phyloP scores from a whole-genome alignment of 1,284 basidiomycete genomes.

The Ustilago trichophora region DNA sequence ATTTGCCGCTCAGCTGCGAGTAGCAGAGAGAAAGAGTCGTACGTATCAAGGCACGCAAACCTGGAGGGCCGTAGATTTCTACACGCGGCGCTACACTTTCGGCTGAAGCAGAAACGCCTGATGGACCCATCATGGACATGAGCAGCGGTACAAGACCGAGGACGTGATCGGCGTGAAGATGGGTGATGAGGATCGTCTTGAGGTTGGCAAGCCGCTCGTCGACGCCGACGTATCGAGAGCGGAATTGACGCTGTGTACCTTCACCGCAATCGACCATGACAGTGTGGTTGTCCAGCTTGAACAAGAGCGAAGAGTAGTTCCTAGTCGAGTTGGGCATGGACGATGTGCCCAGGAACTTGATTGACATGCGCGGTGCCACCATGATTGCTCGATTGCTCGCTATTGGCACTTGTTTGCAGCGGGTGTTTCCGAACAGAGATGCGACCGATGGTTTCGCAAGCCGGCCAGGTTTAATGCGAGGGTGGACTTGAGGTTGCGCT shows the following conservation, averaged over 20 bases:
- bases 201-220: conserved; percentile 58
- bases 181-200: conserved; percentile 61
- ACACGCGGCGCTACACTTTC: conserved; percentile 39
- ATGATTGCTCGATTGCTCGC: conserved; percentile 12
- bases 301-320: conserved; percentile 63
- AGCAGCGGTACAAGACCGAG: conserved; percentile 62
- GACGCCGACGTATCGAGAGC: conserved; percentile 46
- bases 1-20: conserved; percentile 54
- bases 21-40: conserved; percentile 62
- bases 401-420: no score
- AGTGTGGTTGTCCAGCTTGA: conserved; percentile 55
- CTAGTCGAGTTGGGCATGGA: conserved; percentile 58
- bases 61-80: conserved; percentile 60
- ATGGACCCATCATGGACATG: conserved; percentile 62
- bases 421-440: no score
- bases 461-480: no score
- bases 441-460: no score
- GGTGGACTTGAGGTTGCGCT: no score
- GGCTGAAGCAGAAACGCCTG: conserved; percentile 10
- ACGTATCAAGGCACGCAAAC: conserved; percentile 57
- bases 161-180: conserved; percentile 63
- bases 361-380: conserved; percentile 47
- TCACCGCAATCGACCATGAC: conserved; percentile 66
- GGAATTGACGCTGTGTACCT: conserved; percentile 60
- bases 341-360: conserved; percentile 63